Evolutionary conservation across 2,329 filamentous ascomycete genomes (phyloP), one percentile per base, ranked within the genome.

Genomic region (Pseudofabraea citricarpa): DNA sequence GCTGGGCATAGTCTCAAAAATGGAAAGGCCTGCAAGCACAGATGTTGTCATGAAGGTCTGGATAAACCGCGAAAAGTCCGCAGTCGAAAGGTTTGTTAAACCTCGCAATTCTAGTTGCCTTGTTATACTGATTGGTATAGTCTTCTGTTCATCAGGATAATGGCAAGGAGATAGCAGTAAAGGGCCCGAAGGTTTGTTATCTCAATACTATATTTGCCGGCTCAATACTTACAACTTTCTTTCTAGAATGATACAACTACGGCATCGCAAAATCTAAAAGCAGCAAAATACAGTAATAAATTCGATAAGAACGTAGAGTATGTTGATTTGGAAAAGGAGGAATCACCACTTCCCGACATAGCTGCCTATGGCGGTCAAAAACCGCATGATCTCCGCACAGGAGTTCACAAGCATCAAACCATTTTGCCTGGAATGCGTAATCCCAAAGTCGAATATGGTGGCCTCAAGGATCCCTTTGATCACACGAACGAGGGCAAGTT

Each of bases 1-100:
- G 66, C 67, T 38, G 62, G 60, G 2, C 56, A 57, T 2, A 55
- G 55, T 18, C 65, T 65, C 1, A 63, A 61, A 46, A 58, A 61
- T 29, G 67, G 69, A 4, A 66, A 64, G 24, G 51, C 44, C 24
- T 90, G 87, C 62, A 86, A 80, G 52, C 87, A 91, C 55, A 63
- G 75, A 26, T 91, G 87, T 55, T 91, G 87, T 56, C 74, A 74
- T 19, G 79, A 87, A 47, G 87, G 87, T 0, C 57, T 86, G 15
- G 79, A 86, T 26, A 87, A 81, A 49, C 81, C 78, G 33, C 48
- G 47, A 15, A 59, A 51, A 23, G 2, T 41, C 16, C 45, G 27
- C 4, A 6, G 43, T 32, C 44, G 53, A 36, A 46, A 53, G 46
- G 46, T 54, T 53, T 13, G 45, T 45, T 19, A 39, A 26, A 5